A percentile compares a stretch with the other conserved stretches of the same genome.
These are phyloP conservation scores for Craterostigma plantagineum DNA, from an alignment of 257 asterid species.

Conservation along the genomic window DNA sequence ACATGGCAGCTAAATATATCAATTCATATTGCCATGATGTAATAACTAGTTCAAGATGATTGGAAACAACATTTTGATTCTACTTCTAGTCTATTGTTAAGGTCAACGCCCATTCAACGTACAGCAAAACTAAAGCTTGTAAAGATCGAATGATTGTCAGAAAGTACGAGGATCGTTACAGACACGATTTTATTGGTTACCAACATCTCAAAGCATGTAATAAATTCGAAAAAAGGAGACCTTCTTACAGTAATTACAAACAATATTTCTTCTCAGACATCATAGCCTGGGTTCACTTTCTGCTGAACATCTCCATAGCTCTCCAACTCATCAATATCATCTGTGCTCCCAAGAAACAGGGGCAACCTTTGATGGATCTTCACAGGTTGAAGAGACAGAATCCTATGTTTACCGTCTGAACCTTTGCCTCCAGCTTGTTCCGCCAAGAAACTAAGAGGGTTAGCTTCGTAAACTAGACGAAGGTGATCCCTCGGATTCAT, in stretches of 20 bases:
- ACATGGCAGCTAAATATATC: no score
- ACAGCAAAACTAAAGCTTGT: no score
- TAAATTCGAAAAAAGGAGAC: neutral
- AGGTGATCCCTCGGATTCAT: conserved; percentile 97
- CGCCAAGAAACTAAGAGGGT: conserved; percentile 71
- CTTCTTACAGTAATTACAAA: neutral
- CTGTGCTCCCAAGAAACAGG: conserved; percentile 71
- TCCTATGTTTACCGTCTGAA: conserved; percentile 59
- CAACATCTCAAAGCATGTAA: no score
- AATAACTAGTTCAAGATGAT: no score
- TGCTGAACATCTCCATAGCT: conserved; percentile 87
- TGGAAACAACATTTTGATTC: no score
- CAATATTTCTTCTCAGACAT: conserved; percentile 21
- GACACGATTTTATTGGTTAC: no score
- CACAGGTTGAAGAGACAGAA: conserved; percentile 69
- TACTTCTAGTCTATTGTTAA: no score
- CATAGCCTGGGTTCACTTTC: conserved; percentile 85
- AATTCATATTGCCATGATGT: no score
- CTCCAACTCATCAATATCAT: conserved; percentile 63
- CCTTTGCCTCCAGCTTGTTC: conserved; percentile 94
- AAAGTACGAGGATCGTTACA: no score
- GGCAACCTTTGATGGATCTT: conserved; percentile 82
- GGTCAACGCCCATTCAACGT: no score
- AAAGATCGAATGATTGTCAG: no score
- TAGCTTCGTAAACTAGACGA: conserved; percentile 92